phyloP scores from a whole-genome alignment of 2,329 filamentous ascomycete species.

The Sporothrix inflata region DNA sequence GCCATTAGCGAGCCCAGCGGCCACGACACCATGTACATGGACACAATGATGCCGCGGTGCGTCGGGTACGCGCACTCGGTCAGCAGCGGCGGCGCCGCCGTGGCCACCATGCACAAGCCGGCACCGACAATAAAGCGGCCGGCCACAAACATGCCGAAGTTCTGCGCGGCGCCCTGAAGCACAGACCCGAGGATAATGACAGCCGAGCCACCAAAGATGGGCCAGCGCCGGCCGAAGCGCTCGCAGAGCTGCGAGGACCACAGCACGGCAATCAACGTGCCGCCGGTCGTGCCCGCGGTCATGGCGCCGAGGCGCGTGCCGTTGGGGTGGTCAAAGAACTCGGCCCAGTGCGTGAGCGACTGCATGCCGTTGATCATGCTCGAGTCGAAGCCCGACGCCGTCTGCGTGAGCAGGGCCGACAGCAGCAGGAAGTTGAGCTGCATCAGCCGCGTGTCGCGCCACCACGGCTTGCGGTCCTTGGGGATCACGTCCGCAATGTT shows the following conservation, averaged over 20 bases:
- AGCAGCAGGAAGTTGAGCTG: constrained; percentile 42
- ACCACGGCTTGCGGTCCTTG: constrained; percentile 34
- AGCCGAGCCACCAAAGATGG: constrained; percentile 71
- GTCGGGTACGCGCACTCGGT: constrained; percentile 73
- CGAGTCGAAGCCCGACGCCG: constrained; percentile 42
- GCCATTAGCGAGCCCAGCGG: constrained; percentile 74
- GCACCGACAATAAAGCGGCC: constrained; percentile 71
- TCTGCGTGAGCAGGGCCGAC: constrained; percentile 41
- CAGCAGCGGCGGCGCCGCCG: constrained; percentile 35
- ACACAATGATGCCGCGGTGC: constrained; percentile 75
- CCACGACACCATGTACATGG: constrained; percentile 81
- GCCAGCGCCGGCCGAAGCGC: constrained; percentile 67
- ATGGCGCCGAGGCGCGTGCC: constrained; percentile 41
- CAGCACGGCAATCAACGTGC: constrained; percentile 27
- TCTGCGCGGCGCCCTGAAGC: constrained; percentile 70
- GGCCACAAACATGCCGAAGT: constrained; percentile 65
- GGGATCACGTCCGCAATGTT: constrained; percentile 32
- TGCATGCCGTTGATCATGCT: constrained; percentile 44
- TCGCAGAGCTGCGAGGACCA: constrained; percentile 48
- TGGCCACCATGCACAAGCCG: constrained; percentile 54
- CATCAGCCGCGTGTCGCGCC: constrained; percentile 34
- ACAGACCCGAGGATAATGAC: constrained; percentile 73
- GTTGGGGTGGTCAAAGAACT: constrained; percentile 39
- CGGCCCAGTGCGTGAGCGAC: constrained; percentile 40
- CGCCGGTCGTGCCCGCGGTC: constrained; percentile 28